Evolutionary conservation across 352 stramenopile species (phyloP).

Genomic region (Phytophthora hybrid): DNA sequence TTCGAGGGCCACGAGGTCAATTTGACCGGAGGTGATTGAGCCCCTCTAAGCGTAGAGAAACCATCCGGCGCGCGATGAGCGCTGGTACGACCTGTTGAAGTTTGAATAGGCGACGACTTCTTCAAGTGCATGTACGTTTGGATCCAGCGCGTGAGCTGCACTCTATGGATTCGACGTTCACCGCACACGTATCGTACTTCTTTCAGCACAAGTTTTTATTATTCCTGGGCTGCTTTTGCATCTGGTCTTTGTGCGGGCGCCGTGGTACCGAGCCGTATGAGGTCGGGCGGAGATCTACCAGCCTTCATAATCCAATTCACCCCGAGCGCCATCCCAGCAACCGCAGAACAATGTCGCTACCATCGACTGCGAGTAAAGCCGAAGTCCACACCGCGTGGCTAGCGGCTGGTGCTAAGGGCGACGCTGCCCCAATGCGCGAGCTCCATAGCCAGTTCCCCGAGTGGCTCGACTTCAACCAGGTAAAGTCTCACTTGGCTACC

Average conservation of each 20-base stretch:
- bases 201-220: background rate
- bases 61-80: background rate
- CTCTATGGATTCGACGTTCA: background rate
- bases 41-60: background rate
- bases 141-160: background rate
- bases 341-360: background rate
- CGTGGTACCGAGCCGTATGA: background rate
- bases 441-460: constrained; percentile 17
- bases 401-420: constrained; percentile 14
- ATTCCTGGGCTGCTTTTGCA: background rate
- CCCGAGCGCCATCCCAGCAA: background rate
- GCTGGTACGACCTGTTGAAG: background rate
- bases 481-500: constrained; percentile 19
- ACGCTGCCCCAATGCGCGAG: constrained; percentile 24
- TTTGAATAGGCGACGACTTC: background rate
- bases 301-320: constrained; percentile 4
- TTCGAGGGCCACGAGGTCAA: background rate
- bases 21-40: background rate
- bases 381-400: constrained; percentile 34
- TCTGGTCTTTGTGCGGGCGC: background rate
- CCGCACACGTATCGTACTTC: too few species aligned
- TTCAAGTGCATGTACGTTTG: background rate
- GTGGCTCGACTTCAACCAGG: constrained; percentile 38
- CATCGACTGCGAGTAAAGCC: background rate
- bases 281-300: background rate